Evolutionary conservation across 768 basidiomycete species (phyloP).

Genomic region (Rhodotorula taiwanensis): DNA sequence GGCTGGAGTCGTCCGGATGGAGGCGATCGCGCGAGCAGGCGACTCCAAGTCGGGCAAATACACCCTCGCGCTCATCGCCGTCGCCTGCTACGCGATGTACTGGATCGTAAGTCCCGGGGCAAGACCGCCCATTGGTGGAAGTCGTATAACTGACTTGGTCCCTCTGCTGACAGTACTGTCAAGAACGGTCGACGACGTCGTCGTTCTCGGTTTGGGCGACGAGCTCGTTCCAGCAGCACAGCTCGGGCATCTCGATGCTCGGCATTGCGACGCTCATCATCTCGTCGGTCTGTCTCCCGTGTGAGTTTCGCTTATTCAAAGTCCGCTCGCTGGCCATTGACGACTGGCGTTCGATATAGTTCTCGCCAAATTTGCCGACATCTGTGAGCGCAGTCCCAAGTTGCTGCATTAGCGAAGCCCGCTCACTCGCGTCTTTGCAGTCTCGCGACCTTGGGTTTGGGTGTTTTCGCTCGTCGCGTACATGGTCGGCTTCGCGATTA

Average conservation of each 20-base stretch:
- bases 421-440: too few relatives aligned
- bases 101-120: background rate
- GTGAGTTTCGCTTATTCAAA: background rate
- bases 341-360: background rate
- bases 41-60: slow-evolving; percentile 15
- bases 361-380: slow-evolving; percentile 38
- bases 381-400: too few relatives aligned
- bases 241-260: slow-evolving; percentile 39
- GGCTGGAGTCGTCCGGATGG: slow-evolving; percentile 23
- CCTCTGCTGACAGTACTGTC: slow-evolving; percentile 6
- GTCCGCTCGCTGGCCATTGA: background rate
- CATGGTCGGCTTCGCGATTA: slow-evolving; percentile 42
- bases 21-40: slow-evolving; percentile 9
- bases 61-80: slow-evolving; percentile 6
- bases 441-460: slow-evolving; percentile 39
- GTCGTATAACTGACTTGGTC: background rate
- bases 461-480: slow-evolving; percentile 39
- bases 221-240: slow-evolving; percentile 39
- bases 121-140: background rate
- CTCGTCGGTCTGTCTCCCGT: slow-evolving; percentile 38
- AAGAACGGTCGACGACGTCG: slow-evolving; percentile 11
- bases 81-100: slow-evolving; percentile 2
- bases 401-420: too few relatives aligned
- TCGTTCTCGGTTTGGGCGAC: slow-evolving; percentile 39
- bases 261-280: slow-evolving; percentile 41